Conservation (phyloP, 805 yeast species). For the Schwanniomyces polymorphus region DNA sequence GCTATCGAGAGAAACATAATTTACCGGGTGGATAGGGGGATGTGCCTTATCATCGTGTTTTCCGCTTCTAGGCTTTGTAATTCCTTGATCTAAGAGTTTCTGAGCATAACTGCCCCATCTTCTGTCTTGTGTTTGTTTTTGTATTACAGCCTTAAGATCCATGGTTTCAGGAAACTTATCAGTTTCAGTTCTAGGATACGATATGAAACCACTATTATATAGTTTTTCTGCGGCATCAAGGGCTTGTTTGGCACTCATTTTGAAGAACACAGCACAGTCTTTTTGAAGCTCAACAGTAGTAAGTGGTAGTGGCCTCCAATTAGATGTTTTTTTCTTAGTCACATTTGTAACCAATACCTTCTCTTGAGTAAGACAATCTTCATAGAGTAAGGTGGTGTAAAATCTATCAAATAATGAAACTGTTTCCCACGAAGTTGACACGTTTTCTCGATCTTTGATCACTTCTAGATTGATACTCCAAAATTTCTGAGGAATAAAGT, state of each 20-base stretch:
- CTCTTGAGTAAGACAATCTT: constrained; percentile 56
- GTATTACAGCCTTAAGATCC: constrained; percentile 64
- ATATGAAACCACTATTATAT: constrained; percentile 81
- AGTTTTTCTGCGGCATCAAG: constrained; percentile 77
- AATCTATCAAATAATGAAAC: constrained; percentile 72
- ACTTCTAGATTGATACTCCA: constrained; percentile 69
- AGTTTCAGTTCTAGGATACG: constrained; percentile 98
- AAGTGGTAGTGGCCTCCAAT: constrained; percentile 83
- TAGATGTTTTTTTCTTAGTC: constrained; percentile 62
- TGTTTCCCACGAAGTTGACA: constrained; percentile 69
- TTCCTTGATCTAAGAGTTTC: constrained; percentile 40
- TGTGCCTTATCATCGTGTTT: constrained; percentile 91
- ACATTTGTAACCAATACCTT: constrained; percentile 53
- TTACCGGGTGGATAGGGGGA: constrained; percentile 95
- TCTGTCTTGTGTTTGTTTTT: constrained; percentile 54
- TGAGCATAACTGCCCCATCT: constrained; percentile 77
- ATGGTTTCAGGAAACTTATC: constrained; percentile 77
- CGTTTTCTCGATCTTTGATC: constrained; percentile 39
- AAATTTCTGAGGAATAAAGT: constrained; percentile 73
- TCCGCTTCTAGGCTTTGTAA: constrained; percentile 75
- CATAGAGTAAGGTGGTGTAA: constrained; percentile 62
- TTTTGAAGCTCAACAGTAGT: constrained; percentile 94
- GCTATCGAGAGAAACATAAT: constrained; percentile 33
- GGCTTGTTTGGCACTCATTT: constrained; percentile 77
- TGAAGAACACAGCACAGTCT: constrained; percentile 72